A percentile compares a stretch with the other conserved stretches of the same genome.
Conservation (phyloP, 179 eudicot species). For the Silene vulgaris region DNA sequence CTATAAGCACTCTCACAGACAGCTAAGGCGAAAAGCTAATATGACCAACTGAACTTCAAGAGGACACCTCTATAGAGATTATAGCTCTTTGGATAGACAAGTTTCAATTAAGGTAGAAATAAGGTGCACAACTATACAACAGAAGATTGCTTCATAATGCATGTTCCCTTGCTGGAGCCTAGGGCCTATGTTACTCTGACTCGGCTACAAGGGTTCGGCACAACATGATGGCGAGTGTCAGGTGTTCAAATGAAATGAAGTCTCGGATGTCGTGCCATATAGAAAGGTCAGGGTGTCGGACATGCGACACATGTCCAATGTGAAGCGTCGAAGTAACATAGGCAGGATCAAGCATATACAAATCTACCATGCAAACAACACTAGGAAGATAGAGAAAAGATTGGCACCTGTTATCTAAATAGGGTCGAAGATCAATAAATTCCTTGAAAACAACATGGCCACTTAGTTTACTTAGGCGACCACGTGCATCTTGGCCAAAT, state of each 20-base stretch:
- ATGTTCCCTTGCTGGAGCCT: not conserved
- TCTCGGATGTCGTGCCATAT: not conserved
- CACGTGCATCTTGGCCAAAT: constrained; percentile 86
- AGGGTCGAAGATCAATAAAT: constrained; percentile 61
- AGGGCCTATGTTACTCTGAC: no score
- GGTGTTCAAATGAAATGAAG: not conserved
- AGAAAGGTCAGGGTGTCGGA: not conserved
- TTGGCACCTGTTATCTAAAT: constrained; percentile 66
- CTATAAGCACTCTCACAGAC: no score
- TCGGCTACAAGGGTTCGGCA: no score
- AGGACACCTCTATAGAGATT: no score
- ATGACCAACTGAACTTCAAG: no score
- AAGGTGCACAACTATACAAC: not conserved
- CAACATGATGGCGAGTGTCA: no score
- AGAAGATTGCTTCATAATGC: not conserved
- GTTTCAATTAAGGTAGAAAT: not conserved
- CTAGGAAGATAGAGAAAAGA: constrained; percentile 16
- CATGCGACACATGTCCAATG: not conserved
- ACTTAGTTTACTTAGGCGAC: constrained; percentile 78
- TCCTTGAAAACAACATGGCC: constrained; percentile 83
- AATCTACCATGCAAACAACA: not conserved
- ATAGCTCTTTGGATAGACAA: not conserved
- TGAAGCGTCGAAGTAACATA: not conserved
- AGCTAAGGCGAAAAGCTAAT: no score
- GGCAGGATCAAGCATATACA: not conserved